Evolutionary conservation across 1,284 basidiomycete genomes (phyloP).

Genomic region (Rhodotorula sp.): DNA sequence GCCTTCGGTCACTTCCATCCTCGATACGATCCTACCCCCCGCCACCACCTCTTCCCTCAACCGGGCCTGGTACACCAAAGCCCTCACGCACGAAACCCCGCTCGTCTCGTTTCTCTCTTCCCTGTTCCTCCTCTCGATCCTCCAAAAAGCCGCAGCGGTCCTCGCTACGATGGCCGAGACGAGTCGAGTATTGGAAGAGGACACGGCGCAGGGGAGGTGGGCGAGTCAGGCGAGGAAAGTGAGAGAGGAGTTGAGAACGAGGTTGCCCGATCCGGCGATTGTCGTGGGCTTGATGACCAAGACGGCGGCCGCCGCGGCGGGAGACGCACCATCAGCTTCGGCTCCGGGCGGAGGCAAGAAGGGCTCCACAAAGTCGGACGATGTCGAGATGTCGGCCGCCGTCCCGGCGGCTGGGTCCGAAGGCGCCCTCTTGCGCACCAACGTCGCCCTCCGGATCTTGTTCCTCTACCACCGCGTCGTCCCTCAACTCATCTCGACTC

Average conservation of each 20-base stretch:
- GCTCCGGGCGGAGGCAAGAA: neutral
- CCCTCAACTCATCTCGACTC: conserved; percentile 29
- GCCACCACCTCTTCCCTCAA: conserved; percentile 11
- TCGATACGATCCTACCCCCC: conserved; percentile 55
- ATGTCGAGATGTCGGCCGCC: neutral
- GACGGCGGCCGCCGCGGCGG: conserved; percentile 19
- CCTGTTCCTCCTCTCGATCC: conserved; percentile 36
- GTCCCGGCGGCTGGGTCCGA: neutral
- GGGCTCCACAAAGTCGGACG: neutral
- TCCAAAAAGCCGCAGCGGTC: conserved; percentile 33
- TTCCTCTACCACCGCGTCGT: conserved; percentile 39
- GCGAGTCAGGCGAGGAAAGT: conserved; percentile 10
- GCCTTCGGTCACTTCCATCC: conserved; percentile 56
- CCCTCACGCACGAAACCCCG: conserved; percentile 38
- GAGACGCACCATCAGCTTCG: neutral
- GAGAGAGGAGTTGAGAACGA: conserved; percentile 24
- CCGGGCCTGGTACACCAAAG: conserved; percentile 39
- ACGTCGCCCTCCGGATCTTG: conserved; percentile 37
- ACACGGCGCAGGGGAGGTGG: conserved; percentile 13
- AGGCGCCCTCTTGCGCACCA: conserved; percentile 30
- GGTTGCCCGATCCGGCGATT: conserved; percentile 37
- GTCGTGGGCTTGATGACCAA: conserved; percentile 35
- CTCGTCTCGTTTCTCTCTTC: conserved; percentile 40
- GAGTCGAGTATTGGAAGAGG: conserved; percentile 7
- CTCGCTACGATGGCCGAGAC: conserved; percentile 26